phyloP scores from a whole-genome alignment of 768 basidiomycete genomes.

The Mycena epipterygia region DNA sequence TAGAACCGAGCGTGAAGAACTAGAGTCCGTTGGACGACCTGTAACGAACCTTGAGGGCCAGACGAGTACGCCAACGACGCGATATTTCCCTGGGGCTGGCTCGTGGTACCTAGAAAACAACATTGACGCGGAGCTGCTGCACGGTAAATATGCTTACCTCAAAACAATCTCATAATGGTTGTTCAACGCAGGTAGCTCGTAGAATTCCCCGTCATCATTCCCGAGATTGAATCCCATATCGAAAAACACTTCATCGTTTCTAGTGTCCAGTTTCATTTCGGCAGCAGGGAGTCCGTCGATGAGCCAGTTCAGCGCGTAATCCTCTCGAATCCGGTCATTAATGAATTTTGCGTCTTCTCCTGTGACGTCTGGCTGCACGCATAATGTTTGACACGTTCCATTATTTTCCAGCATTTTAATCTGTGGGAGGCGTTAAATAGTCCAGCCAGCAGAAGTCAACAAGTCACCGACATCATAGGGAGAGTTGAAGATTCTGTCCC shows the following conservation, averaged over 20 bases:
- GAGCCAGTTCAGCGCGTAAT: slow-evolving; percentile 95
- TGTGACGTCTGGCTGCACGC: slow-evolving; percentile 67
- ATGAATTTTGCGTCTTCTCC: slow-evolving; percentile 88
- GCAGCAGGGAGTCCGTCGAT: slow-evolving; percentile 95
- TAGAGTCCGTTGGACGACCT: neutral
- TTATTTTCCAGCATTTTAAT: slow-evolving; percentile 87
- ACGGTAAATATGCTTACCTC: slow-evolving; percentile 58
- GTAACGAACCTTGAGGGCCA: slow-evolving; percentile 65
- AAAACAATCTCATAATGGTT: slow-evolving; percentile 94
- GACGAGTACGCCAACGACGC: slow-evolving; percentile 95
- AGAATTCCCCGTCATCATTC: slow-evolving; percentile 70
- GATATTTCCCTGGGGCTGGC: slow-evolving; percentile 75
- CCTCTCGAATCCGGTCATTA: slow-evolving; percentile 91
- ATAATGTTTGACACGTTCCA: slow-evolving; percentile 82
- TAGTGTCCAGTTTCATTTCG: slow-evolving; percentile 88
- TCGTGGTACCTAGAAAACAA: slow-evolving; percentile 77
- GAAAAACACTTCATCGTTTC: slow-evolving; percentile 88
- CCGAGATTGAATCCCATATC: slow-evolving; percentile 96
- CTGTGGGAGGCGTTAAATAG: slow-evolving; percentile 52
- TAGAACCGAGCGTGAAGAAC: slow-evolving; percentile 55
- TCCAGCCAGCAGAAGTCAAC: neutral
- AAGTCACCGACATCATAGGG: slow-evolving; percentile 80
- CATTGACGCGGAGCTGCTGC: slow-evolving; percentile 15
- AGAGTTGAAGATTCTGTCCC: slow-evolving; percentile 93
- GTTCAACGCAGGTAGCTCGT: slow-evolving; percentile 79